Evolutionary conservation across 768 basidiomycete genomes (phyloP).

Genomic region (Filobasidium wieringae): DNA sequence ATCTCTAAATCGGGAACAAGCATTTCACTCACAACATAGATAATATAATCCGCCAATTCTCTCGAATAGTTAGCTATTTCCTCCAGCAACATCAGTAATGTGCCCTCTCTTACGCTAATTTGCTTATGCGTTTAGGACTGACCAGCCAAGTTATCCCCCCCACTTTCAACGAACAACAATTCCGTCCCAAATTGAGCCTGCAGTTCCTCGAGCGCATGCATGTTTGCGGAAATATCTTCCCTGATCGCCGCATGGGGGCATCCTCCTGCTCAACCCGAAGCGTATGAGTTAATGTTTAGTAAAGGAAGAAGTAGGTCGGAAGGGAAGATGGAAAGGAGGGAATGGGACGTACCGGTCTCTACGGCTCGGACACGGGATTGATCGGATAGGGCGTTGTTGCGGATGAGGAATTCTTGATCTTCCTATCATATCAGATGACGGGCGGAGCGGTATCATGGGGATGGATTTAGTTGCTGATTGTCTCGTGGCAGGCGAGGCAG

Average conservation of each 20-base stretch:
- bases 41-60: constrained; percentile 94
- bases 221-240: constrained; percentile 94
- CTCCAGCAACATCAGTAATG: not conserved
- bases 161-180: constrained; percentile 85
- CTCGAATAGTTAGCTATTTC: constrained; percentile 74
- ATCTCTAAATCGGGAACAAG: not conserved
- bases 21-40: constrained; percentile 58
- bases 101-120: not conserved
- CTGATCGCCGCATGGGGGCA: constrained; percentile 97
- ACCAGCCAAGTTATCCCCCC: constrained; percentile 84
- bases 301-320: not conserved
- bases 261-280: constrained; percentile 50
- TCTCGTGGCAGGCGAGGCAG: not conserved
- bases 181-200: constrained; percentile 85
- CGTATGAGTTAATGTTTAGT: not conserved
- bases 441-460: not conserved
- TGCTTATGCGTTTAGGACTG: constrained; percentile 11
- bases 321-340: too few relatives aligned
- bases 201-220: constrained; percentile 86
- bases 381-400: constrained; percentile 71
- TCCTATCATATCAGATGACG: constrained; percentile 41
- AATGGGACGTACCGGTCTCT: constrained; percentile 52
- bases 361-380: constrained; percentile 78
- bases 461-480: not conserved
- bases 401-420: constrained; percentile 94